Evolutionary conservation across 1,284 basidiomycete genomes (phyloP).

Genomic region (Cutaneotrichosporon dermatis): DNA sequence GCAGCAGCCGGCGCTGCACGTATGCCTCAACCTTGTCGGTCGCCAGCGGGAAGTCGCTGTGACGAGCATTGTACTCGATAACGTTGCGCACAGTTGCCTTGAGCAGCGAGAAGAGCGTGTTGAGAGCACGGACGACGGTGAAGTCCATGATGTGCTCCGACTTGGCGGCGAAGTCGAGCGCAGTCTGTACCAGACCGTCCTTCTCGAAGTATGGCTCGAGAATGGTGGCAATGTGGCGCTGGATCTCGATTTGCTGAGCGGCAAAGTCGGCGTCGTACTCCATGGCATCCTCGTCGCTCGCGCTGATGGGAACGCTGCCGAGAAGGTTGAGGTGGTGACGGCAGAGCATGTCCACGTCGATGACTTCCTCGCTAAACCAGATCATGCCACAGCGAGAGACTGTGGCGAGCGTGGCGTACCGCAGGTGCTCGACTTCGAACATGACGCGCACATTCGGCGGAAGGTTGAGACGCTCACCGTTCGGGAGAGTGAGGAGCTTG

Average conservation of each 20-base stretch:
- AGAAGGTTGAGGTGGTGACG: constrained; percentile 79
- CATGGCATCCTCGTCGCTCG: constrained; percentile 76
- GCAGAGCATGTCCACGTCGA: constrained; percentile 88
- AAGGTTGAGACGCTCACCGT: constrained; percentile 95
- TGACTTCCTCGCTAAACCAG: constrained; percentile 97
- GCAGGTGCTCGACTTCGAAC: constrained; percentile 98
- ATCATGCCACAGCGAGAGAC: constrained; percentile 99
- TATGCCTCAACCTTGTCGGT: constrained; percentile 83
- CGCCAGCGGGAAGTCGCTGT: constrained; percentile 87
- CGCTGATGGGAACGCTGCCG: constrained; percentile 72
- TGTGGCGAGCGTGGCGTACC: constrained; percentile 94
- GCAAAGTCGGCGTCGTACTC: constrained; percentile 55
- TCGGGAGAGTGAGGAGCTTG: constrained; percentile 93
- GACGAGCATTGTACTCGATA: constrained; percentile 90
- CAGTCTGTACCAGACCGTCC: constrained; percentile 73
- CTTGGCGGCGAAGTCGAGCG: constrained; percentile 71
- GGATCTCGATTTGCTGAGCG: constrained; percentile 58
- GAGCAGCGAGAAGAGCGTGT: constrained; percentile 92
- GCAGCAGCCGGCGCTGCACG: constrained; percentile 80
- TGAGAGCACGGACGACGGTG: constrained; percentile 82
- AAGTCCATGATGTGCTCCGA: constrained; percentile 99
- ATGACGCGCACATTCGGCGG: constrained; percentile 97
- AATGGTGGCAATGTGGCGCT: constrained; percentile 71
- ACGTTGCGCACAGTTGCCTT: constrained; percentile 94
- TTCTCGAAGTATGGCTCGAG: constrained; percentile 77